Base-by-base conservation (phyloP, 306 rosid genomes). In the Quercus bicolor region DNA sequence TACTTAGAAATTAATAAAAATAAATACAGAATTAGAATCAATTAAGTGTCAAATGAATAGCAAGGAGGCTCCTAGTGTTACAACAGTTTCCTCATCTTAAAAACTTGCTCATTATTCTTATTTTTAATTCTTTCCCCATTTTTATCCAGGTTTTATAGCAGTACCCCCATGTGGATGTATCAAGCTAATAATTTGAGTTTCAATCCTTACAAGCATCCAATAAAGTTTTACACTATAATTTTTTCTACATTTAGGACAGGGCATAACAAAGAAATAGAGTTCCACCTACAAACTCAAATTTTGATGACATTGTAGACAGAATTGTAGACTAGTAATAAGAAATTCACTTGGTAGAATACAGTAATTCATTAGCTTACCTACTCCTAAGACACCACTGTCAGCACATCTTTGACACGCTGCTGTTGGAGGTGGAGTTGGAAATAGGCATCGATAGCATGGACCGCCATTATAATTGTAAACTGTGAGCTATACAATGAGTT, bases 331-430 rank as follows among this genome's bases (percentile, higher is more conserved):
- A n/a, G 70, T 13, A 69, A 33, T 59, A 52, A 52, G 45, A 76
- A 78, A 73, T 13, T 3, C 53, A 51, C 64, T 73, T 55, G 48
- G 56, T 73, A 5, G 51, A 34, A 33, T 43, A 56, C 57, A 68
- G 57, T 16, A 28, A 56, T 2, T 34, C 52, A 74, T 31, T 18
- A 56, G 52, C 80, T 86, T 85, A 95, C 99, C 99, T 78, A 93
- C 96, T 79, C 98, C 99, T 43, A 95, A 89, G 74, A 95, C 98
- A 68, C 99, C 99, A 77, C 89, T 90, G 15, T 95, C 98, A 21
- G 98, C 90, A 66, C 99, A 95, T 75, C 98, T 91, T 89, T 95
- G 99, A 77, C 99, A 95, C 20, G 99, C 98, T 56, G 97, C 79
- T 84, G 96, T 69, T 20, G 99, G 99, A 33, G 99, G 98, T 5